Evolutionary conservation across 2,329 filamentous ascomycete genomes (phyloP), one percentile per base, ranked within the genome.

Genomic region (Scytalidium sp.): DNA sequence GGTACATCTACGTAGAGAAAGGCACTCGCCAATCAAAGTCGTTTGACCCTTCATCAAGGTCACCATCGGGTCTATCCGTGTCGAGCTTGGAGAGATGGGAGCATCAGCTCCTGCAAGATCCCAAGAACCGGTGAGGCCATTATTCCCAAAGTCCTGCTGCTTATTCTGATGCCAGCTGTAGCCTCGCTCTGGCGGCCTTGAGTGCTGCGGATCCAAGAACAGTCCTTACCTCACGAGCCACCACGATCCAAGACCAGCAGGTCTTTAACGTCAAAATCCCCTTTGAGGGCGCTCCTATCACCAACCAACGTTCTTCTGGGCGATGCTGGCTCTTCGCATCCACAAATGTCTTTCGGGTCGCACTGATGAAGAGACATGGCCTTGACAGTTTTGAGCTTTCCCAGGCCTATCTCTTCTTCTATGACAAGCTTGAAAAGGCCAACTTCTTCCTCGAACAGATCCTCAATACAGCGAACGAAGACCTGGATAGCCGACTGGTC

Each of bases 301-400:
- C 91, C 0, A 92, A 95, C 67, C 90, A 96, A 71, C 79, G 85
- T 27, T 81, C 81, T 7, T 91, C 87, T 2, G 91, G 90, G 7
- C 79, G 91, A 56, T 96, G 91, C 75, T 96, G 91, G 91, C 81
- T 96, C 55, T 96, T 96, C 60, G 91, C 91, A 1, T 83, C 88
- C 3, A 94, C 89, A n/a, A 96, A 96, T 60, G 85, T 95, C 49
- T 94, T 96, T 71, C 86, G 91, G 22, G 80, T 96, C n/a, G 87
- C 90, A 1, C 75, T 96, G 43, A 93, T 94, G 86, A 87, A 88
- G 69, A 85, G 85, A 61, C 88, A 95, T 68, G 81, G 84, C 55
- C 79, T 96, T 19, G 80, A 84, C 43, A 75, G 80, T 47, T 95
- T 96, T 61, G 88, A 96, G 74, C 76, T 96, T n/a, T 91, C 86